Evolutionary conservation across 257 asterid species (phyloP).

Genomic region (Solanum peruvianum): DNA sequence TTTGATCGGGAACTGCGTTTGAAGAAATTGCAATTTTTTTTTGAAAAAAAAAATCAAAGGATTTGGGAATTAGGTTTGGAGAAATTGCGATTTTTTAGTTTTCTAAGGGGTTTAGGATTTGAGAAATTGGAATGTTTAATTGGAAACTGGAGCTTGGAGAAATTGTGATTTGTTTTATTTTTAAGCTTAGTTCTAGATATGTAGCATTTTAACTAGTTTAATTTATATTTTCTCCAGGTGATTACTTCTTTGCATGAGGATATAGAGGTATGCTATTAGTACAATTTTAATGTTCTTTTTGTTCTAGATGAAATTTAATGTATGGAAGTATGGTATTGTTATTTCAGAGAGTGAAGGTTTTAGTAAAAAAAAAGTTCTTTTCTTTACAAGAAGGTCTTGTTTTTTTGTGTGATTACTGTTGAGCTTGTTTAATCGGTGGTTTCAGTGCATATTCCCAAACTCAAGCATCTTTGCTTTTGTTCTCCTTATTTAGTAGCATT

Average conservation of each 20-base stretch:
- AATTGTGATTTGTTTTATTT: neutral
- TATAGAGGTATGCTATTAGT: constrained; percentile 37
- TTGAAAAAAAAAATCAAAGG: too few species aligned
- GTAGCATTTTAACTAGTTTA: neutral
- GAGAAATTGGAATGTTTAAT: neutral
- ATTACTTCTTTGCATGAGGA: constrained; percentile 41
- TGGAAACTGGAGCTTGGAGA: neutral
- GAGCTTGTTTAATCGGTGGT: neutral
- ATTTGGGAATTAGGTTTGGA: neutral
- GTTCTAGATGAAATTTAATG: neutral
- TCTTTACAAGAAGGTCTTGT: neutral
- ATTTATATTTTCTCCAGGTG: constrained; percentile 26
- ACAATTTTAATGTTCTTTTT: neutral
- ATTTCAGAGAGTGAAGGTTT: neutral
- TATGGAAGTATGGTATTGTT: neutral
- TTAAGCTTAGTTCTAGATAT: neutral
- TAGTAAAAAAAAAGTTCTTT: neutral
- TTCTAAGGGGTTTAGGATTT: neutral
- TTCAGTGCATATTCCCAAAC: neutral
- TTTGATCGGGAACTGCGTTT: neutral
- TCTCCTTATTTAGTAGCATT: neutral
- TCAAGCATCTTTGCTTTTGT: neutral
- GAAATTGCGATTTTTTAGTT: neutral
- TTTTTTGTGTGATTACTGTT: neutral
- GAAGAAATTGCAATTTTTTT: neutral